A percentile compares a stretch with the other conserved stretches of the same genome.
Evolutionary conservation across 2,329 filamentous ascomycete species (phyloP).

Genomic region (Calonectria leucothoes): DNA sequence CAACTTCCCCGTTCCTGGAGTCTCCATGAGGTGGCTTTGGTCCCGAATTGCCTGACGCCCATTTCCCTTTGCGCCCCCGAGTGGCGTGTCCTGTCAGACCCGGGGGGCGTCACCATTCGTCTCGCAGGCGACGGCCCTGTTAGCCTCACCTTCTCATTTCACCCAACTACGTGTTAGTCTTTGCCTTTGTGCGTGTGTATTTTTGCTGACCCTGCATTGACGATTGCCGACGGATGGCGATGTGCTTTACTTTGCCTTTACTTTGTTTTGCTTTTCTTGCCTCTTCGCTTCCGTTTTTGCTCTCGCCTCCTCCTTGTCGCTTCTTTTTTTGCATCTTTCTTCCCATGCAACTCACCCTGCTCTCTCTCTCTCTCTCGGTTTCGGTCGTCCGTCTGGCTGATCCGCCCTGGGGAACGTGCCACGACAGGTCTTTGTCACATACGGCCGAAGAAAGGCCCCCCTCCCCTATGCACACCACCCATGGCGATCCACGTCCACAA

Average conservation of each 20-base stretch:
- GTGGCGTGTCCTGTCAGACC: slow-evolving; percentile 37
- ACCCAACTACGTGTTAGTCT: neutral
- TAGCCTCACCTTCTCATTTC: neutral
- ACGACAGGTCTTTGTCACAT: slow-evolving; percentile 2
- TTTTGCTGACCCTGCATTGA: neutral
- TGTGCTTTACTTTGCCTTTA: neutral
- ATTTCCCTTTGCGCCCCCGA: slow-evolving; percentile 15
- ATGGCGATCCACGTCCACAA: neutral
- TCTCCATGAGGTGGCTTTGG: slow-evolving; percentile 39
- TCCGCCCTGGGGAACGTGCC: slow-evolving; percentile 15
- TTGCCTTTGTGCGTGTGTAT: neutral
- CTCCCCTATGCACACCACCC: neutral
- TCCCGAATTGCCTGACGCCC: slow-evolving; percentile 35
- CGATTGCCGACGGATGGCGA: neutral
- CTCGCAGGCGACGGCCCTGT: slow-evolving; percentile 6
- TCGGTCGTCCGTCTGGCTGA: slow-evolving; percentile 5
- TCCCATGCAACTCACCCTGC: neutral
- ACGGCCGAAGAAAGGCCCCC: slow-evolving; percentile 10
- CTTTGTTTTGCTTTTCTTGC: neutral
- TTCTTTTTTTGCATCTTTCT: neutral
- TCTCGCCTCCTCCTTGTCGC: neutral
- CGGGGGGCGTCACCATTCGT: neutral
- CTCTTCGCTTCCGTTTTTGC: neutral
- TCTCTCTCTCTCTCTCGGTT: neutral
- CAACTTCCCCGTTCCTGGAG: slow-evolving; percentile 22